Evolutionary conservation across 2,329 filamentous ascomycete genomes (phyloP).

Genomic region (Alternaria panax): DNA sequence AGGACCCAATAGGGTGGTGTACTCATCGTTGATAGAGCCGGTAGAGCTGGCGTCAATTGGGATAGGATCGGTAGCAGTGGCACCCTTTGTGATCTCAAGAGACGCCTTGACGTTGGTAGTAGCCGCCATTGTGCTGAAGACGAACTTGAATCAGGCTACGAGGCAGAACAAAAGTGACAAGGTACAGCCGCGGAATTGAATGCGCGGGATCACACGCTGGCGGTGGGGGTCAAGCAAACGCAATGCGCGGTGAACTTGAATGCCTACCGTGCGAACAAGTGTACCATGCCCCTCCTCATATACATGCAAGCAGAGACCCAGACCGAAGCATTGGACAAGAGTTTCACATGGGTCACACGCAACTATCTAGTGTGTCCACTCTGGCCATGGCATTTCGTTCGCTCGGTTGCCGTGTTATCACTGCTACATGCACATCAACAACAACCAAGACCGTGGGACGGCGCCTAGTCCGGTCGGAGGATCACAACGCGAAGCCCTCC

Average conservation of each 20-base stretch:
- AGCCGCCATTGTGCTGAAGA: conserved; percentile 27
- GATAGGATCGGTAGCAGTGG: conserved; percentile 35
- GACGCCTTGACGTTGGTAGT: conserved; percentile 37
- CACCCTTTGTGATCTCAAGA: conserved; percentile 44
- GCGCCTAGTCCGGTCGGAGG: conserved; percentile 24
- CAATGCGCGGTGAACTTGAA: conserved; percentile 15
- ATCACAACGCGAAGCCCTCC: conserved; percentile 14
- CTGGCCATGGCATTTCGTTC: conserved; percentile 8
- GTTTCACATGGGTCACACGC: conserved; percentile 23
- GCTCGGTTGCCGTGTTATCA: conserved; percentile 25
- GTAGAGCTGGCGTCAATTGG: conserved; percentile 34
- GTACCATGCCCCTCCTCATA: conserved; percentile 25
- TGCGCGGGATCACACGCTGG: not conserved
- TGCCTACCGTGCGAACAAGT: conserved; percentile 11
- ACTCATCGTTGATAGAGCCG: conserved; percentile 29
- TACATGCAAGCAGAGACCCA: conserved; percentile 18
- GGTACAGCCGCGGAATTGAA: not conserved
- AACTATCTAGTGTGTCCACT: conserved; percentile 14
- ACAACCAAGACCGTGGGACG: conserved; percentile 18
- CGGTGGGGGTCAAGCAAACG: conserved; percentile 1
- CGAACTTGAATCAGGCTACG: conserved; percentile 1
- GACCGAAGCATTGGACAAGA: conserved; percentile 15
- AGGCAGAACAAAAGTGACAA: conserved; percentile 3
- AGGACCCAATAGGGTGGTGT: conserved; percentile 30
- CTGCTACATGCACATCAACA: conserved; percentile 4